Evolutionary conservation across 257 asterid genomes (phyloP).

Genomic region (Primulina eburnea): DNA sequence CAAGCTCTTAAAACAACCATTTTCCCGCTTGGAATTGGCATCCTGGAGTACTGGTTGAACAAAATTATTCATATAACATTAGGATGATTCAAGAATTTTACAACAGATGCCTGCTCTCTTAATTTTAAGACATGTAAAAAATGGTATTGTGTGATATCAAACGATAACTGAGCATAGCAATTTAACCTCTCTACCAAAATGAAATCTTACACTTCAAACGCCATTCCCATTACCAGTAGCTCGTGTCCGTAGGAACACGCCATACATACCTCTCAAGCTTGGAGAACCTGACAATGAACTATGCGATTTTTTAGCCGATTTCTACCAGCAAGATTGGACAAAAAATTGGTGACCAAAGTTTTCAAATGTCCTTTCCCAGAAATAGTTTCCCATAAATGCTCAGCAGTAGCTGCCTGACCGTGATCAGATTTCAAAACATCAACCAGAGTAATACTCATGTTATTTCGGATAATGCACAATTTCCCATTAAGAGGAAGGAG

Average conservation of each 20-base stretch:
- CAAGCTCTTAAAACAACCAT: background rate
- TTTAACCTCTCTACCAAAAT: constrained; percentile 2
- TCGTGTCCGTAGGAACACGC: background rate
- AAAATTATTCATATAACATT: background rate
- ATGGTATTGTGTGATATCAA: background rate
- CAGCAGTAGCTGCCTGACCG: constrained; percentile 20
- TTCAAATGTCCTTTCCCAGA: constrained; percentile 41
- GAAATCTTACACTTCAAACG: constrained; percentile 10
- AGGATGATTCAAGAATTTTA: background rate
- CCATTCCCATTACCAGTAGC: background rate
- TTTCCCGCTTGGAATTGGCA: background rate
- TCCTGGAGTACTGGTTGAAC: background rate
- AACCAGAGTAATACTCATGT: constrained; percentile 39
- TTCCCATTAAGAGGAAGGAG: constrained; percentile 38
- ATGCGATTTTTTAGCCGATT: constrained; percentile 34
- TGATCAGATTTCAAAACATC: constrained; percentile 34
- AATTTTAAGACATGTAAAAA: constrained; percentile 10
- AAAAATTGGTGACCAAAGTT: constrained; percentile 35
- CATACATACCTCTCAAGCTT: constrained; percentile 31
- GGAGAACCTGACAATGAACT: constrained; percentile 42
- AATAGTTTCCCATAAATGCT: constrained; percentile 42
- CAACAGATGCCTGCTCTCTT: constrained; percentile 4
- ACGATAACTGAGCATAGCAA: constrained; percentile 4
- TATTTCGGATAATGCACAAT: constrained; percentile 39
- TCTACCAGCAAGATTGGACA: constrained; percentile 37